phyloP scores from a whole-genome alignment of 148 eudicot genomes.

The Camellia granthamiana region DNA sequence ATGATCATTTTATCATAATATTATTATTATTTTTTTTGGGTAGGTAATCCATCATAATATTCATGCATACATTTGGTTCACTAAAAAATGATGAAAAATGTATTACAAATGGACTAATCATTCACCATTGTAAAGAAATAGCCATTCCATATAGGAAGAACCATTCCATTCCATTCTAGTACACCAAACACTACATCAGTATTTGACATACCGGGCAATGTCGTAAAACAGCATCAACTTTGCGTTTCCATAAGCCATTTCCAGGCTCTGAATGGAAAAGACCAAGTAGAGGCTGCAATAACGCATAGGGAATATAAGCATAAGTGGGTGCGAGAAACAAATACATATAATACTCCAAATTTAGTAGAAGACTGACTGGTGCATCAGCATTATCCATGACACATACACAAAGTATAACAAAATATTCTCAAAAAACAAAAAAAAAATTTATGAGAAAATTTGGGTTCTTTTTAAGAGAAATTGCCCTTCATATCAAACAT shows the following conservation, averaged over 20 bases:
- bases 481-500: neutral
- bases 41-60: no score
- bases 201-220: conserved; percentile 66
- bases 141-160: no score
- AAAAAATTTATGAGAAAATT: neutral
- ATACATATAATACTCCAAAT: conserved; percentile 7
- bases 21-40: no score
- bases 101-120: no score
- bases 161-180: no score
- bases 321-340: neutral
- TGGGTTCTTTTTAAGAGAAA: neutral
- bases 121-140: no score
- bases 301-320: neutral
- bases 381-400: neutral
- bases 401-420: neutral
- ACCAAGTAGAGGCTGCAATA: conserved; percentile 71
- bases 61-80: no score
- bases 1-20: no score
- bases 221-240: conserved; percentile 75
- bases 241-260: conserved; percentile 86
- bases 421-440: neutral
- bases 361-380: neutral
- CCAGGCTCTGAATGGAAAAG: conserved; percentile 83
- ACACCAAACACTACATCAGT: neutral
- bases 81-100: no score